Base-by-base conservation (phyloP, 2,329 filamentous ascomycete species). In the Calonectria hongkongensis region DNA sequence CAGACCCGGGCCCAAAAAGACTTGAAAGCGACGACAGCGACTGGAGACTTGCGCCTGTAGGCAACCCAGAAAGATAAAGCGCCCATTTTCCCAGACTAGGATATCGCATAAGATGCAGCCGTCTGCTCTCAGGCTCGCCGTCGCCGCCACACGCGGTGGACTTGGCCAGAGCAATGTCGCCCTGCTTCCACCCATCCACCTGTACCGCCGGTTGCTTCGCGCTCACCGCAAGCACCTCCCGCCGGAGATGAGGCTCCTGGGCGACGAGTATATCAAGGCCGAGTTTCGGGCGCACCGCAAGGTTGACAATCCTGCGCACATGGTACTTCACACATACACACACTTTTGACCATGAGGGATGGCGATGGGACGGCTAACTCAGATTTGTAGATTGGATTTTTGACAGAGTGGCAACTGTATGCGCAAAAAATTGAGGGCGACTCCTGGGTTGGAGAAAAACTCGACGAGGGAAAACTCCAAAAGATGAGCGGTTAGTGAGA, bases 371-470 rank as follows among this genome's bases (percentile, higher is more conserved):
- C 21, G 54, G 63, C 71, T 80, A 71, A 79, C 63, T 16, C 16
- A 21, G 13, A 16, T 1, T 27, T 18, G 30, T 76, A 98, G 95
- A 95, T 98, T 79, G 97, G 96, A 2, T 99, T 99, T 84, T 88
- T 99, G 78, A 96, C 94, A 0, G 96, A 98, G 84, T 99, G 96
- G 96, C 97, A 99, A 84, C 86, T 95, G 66, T 99, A 98, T 82
- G 96, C 95, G 2, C 96, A 99, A 83, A 93, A 95, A 82, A 86
- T 99, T 18, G 96, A 98, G 81, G 96, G 96, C 0, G 93, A 98
- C 66, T 84, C 89, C 0, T 98, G 97, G 97, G 88, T 90, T 72
- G 96, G 93, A 1, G 94, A 95, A 75, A 96, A 93, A 83, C 89
- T 98, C 83, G 96, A 98, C 75, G 91, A 91, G 78, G 88, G 86